These are phyloP conservation scores for Phytophthora gonapodyides DNA, from an alignment of 352 stramenopile species.

Conservation along the genomic window DNA sequence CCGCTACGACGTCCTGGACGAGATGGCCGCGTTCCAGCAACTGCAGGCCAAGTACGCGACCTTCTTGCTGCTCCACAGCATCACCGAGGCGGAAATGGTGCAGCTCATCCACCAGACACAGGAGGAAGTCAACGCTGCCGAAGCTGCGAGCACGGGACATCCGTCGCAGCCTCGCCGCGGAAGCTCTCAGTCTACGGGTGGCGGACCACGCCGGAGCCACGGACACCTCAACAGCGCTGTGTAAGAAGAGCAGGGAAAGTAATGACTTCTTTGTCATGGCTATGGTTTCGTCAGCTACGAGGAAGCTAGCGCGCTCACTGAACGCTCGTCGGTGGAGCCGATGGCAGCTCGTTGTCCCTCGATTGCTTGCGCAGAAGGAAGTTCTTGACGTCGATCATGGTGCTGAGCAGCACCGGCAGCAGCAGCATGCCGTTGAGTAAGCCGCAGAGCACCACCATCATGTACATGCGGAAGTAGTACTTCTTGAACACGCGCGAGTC, in stretches of 20 bases:
- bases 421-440: slow-evolving; percentile 81
- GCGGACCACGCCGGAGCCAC: neutral
- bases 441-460: slow-evolving; percentile 81
- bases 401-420: slow-evolving; percentile 68
- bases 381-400: slow-evolving; percentile 51
- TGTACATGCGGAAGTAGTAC: slow-evolving; percentile 93
- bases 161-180: slow-evolving; percentile 2
- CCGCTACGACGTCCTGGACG: slow-evolving; percentile 72
- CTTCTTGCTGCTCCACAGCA: slow-evolving; percentile 67
- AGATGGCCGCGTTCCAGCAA: slow-evolving; percentile 62
- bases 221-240: too few relatives aligned
- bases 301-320: slow-evolving; percentile 6
- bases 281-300: too few relatives aligned
- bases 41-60: slow-evolving; percentile 65
- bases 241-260: too few relatives aligned
- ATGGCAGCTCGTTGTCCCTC: slow-evolving; percentile 26
- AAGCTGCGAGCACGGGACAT: neutral
- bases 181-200: neutral
- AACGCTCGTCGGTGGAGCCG: slow-evolving; percentile 33
- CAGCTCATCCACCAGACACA: slow-evolving; percentile 56
- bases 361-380: slow-evolving; percentile 41
- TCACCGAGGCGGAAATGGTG: slow-evolving; percentile 68
- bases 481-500: slow-evolving; percentile 89
- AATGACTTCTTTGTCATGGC: too few relatives aligned
- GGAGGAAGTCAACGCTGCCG: slow-evolving; percentile 18